These are phyloP conservation scores for Yamadazyma philogaea DNA, from an alignment of 805 yeast species.

Conservation along the genomic window DNA sequence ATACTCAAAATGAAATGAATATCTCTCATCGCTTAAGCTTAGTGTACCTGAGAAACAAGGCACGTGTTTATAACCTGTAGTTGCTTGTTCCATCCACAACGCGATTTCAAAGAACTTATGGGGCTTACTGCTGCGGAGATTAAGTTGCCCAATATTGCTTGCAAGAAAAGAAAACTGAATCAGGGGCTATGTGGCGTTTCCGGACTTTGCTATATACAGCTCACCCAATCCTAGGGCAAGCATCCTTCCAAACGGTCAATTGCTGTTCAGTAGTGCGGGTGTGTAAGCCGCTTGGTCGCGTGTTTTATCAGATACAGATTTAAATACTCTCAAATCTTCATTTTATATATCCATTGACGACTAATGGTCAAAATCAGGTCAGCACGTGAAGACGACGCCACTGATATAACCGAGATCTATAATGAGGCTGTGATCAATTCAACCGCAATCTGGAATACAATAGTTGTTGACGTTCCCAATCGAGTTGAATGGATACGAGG, in stretches of 20 bases:
- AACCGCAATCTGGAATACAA: conserved; percentile 4
- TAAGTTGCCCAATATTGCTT: too few species aligned
- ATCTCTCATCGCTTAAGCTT: too few species aligned
- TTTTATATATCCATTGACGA: not conserved
- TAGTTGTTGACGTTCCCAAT: not conserved
- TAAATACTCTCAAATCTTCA: not conserved
- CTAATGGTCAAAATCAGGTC: conserved; percentile 1
- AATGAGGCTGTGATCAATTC: conserved; percentile 7
- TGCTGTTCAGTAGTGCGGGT: not conserved
- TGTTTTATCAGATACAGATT: not conserved
- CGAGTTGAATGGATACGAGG: conserved; percentile 1
- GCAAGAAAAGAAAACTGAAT: too few species aligned
- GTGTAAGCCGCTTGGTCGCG: not conserved
- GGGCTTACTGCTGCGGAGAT: too few species aligned
- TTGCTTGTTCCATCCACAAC: too few species aligned
- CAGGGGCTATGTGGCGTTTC: too few species aligned
- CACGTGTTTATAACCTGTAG: too few species aligned
- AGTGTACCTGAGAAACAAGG: too few species aligned
- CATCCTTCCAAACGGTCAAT: not conserved
- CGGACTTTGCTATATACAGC: not conserved
- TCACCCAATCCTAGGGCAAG: not conserved
- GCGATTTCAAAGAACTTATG: too few species aligned
- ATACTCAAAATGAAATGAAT: too few species aligned
- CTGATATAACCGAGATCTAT: conserved; percentile 3
- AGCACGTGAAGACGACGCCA: conserved; percentile 2